Conservation (phyloP, 1,284 basidiomycete species). For the Laetiporus sulphureus region DNA sequence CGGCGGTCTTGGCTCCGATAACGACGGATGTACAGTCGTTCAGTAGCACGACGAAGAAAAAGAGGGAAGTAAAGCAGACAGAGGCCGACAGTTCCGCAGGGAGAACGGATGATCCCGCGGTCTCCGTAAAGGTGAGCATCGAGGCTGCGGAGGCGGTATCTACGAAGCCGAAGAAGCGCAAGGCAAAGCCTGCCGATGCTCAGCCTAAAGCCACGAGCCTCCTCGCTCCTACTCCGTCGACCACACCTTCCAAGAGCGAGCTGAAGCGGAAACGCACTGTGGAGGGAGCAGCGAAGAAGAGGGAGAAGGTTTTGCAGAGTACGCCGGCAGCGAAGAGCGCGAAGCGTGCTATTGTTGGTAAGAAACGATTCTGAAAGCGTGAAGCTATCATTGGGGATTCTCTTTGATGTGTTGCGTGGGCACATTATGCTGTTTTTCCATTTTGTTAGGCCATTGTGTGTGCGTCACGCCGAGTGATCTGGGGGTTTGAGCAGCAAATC, state of each 20-base stretch:
- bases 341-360: constrained; percentile 48
- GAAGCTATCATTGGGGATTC: neutral
- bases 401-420: too few species aligned
- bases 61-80: constrained; percentile 19
- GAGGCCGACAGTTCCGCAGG: too few species aligned
- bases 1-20: constrained; percentile 17
- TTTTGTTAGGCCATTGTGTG: too few species aligned
- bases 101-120: too few species aligned
- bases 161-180: constrained; percentile 18
- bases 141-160: constrained; percentile 11
- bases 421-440: too few species aligned
- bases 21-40: constrained; percentile 20
- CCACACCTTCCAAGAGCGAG: constrained; percentile 13
- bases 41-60: constrained; percentile 14
- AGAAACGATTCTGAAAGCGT: constrained; percentile 19
- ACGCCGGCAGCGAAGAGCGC: constrained; percentile 38
- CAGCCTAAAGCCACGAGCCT: neutral
- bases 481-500: too few species aligned
- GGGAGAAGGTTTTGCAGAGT: constrained; percentile 42
- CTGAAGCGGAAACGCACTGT: constrained; percentile 44
- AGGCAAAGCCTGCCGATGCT: constrained; percentile 8
- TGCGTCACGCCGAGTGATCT: too few species aligned
- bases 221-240: constrained; percentile 1
- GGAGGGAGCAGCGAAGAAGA: constrained; percentile 50
- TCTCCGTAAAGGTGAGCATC: too few species aligned